These are phyloP conservation scores for Pestalotiopsis sp. DNA, from an alignment of 2,329 filamentous ascomycete genomes.

Conservation along the genomic window DNA sequence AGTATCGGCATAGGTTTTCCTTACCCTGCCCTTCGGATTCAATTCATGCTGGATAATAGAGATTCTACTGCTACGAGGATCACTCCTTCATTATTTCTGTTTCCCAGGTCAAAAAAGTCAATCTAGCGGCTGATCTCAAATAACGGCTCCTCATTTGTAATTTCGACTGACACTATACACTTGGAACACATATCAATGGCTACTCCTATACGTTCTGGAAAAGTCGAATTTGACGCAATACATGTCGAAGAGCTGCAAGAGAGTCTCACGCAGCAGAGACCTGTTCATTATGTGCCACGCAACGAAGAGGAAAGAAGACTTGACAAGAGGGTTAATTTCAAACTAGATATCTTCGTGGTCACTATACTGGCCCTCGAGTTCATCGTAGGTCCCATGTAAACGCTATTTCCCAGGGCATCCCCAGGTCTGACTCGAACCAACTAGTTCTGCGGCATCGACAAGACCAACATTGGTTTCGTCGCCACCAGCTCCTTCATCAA, in stretches of 20 bases:
- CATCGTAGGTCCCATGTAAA: constrained; percentile 13
- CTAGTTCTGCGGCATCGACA: constrained; percentile 24
- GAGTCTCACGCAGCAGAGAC: neutral
- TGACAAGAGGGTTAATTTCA: constrained; percentile 18
- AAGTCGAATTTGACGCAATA: neutral
- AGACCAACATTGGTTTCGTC: constrained; percentile 24
- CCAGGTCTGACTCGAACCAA: neutral
- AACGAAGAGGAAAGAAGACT: constrained; percentile 16
- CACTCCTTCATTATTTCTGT: too few species aligned
- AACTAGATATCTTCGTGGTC: constrained; percentile 18
- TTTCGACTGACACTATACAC: neutral
- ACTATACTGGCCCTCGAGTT: constrained; percentile 19
- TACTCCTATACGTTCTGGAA: neutral
- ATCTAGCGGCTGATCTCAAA: too few species aligned
- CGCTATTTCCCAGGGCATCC: rapidly evolving
- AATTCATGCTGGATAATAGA: too few species aligned
- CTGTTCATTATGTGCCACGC: constrained; percentile 14
- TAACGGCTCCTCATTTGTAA: neutral
- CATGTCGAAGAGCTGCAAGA: constrained; percentile 13
- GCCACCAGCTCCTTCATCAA: constrained; percentile 22
- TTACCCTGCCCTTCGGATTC: too few species aligned
- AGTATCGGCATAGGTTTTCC: too few species aligned
- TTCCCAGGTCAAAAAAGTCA: too few species aligned
- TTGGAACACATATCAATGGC: neutral
- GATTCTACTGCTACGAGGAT: too few species aligned